Base-by-base conservation (phyloP, 176 grass and related monocot genomes). In the Pharus latifolius region DNA sequence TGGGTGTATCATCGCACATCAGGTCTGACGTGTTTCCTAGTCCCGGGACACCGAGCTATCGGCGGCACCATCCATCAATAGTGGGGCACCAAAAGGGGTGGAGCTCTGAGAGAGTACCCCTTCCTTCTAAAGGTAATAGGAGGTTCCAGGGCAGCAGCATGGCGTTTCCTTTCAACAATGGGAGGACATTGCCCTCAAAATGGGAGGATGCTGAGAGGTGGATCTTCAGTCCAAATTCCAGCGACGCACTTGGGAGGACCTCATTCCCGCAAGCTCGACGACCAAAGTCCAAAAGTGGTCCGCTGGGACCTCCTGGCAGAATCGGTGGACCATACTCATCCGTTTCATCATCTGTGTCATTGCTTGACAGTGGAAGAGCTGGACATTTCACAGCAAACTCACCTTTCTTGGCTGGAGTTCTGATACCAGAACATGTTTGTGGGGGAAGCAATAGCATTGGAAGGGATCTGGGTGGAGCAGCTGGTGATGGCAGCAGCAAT, bases 181-280 rank as follows among this genome's bases (percentile, higher is more conserved):
- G 87, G 63, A 94, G 95, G 74, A 70, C 79, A 55, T 74, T 98
- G 67, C 95, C 95, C 33, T 98, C 95, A 0, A 98, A 98, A 85
- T 98, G 95, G 95, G 95, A 98, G 67, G 95, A 98, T 49, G 95
- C 95, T 3, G 95, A 98, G 68, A 88, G 83, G 76, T 98, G 95
- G 95, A 98, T 98, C 79, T 83, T 94, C 46, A 98, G 90, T 70
- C 95, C 95, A 2, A 83, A 86, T 62, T 91, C 90, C 6, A 45
- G 46, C 13, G 95, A 98, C 13, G 63, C 60, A 0, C 55, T 52
- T 7, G 82, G 53, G 10, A 94, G 73, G 74, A 80, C 46, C 37
- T 57, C 87, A 2, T 14, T 76, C 10, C 81, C 72, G 8, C 81
- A 77, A 59, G 52, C 80, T 63, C 79, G 76, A 30, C 66, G 79